Conservation (phyloP, 2,329 filamentous ascomycete genomes). For the Metarhizium sp. region DNA sequence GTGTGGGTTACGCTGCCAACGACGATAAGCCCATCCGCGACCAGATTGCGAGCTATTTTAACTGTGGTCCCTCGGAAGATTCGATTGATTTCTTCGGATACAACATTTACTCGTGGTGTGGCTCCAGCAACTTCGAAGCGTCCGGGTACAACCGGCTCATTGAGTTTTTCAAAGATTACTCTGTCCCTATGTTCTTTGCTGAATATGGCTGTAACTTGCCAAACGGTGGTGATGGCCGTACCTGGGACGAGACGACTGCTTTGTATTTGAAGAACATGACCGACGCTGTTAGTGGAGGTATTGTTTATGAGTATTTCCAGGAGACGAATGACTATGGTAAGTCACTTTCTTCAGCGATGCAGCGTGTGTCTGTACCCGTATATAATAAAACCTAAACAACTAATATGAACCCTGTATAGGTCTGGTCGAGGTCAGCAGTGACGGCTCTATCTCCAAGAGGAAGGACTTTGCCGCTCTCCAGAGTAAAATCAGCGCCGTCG, state of each 20-base stretch:
- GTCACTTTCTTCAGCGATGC: conserved; percentile 11
- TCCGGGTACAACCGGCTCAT: conserved; percentile 81
- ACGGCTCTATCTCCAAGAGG: conserved; percentile 53
- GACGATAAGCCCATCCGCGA: conserved; percentile 78
- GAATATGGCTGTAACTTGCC: conserved; percentile 91
- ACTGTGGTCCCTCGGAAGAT: conserved; percentile 60
- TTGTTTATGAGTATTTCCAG: conserved; percentile 98
- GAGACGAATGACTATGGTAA: conserved; percentile 79
- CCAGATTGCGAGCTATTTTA: conserved; percentile 85
- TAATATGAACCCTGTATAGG: conserved; percentile 28
- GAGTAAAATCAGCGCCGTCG: conserved; percentile 57
- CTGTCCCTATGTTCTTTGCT: conserved; percentile 93
- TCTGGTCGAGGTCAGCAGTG: conserved; percentile 50
- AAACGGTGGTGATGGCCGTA: conserved; percentile 54
- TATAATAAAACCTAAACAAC: not conserved
- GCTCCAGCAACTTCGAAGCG: conserved; percentile 62
- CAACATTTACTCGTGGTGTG: conserved; percentile 99
- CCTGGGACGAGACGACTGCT: conserved; percentile 75
- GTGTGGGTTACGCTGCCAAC: conserved; percentile 93
- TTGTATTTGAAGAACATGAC: conserved; percentile 79
- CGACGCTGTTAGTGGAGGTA: conserved; percentile 83
- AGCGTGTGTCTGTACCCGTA: conserved; percentile 3
- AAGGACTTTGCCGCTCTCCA: conserved; percentile 67
- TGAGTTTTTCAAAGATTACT: conserved; percentile 79
- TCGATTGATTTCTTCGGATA: conserved; percentile 97